Base-by-base conservation (phyloP, 305 asterid genomes). In the Lippia alba region DNA sequence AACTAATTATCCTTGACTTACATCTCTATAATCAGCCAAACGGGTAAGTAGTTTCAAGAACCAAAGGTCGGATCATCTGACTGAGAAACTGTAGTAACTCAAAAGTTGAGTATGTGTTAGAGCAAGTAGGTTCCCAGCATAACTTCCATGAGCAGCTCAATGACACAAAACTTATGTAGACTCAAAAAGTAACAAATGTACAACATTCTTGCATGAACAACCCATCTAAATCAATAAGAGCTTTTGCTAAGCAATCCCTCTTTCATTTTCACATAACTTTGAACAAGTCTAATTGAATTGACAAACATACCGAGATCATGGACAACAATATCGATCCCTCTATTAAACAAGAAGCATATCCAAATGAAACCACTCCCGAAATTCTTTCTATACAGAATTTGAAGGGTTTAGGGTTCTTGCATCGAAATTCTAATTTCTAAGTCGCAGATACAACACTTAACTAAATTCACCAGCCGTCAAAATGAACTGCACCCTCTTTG, bases 331-430 rank as follows among this genome's bases (percentile, higher is more conserved):
- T 34, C 40, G 1, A 49, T 18, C 9, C 20, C n/a, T 61, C 75
- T 64, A 51, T 8, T 57, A n/a, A 39, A 17, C 18, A 56, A 46
- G 12, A 55, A 33, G 48, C 48, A 73, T 45, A n/a, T 48, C n/a
- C 41, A 39, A 33, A 39, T 14, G 61, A 49, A 73, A 73, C 60
- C 73, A 66, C 18, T 36, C 12, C 30, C n/a, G 39, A 59, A 49
- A 14, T 33, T 8, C 48, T 33, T 73, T 30, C 32, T 45, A 2
- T 6, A 2, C 6, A 34, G 6, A 34, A 6, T 2, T 34, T 34
- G 6, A 34, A 6, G 40, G 40, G 3, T 34, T 34, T 34, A 34
- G 40, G 40, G 4, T 34, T 34, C 40, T 34, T 34, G 6, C 40
- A 34, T 34, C 4, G 40, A 34, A 34, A 34, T 34, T 6, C 40